Evolutionary conservation across 2,329 filamentous ascomycete genomes (phyloP).

Genomic region (Arachnopeziza araneosa): DNA sequence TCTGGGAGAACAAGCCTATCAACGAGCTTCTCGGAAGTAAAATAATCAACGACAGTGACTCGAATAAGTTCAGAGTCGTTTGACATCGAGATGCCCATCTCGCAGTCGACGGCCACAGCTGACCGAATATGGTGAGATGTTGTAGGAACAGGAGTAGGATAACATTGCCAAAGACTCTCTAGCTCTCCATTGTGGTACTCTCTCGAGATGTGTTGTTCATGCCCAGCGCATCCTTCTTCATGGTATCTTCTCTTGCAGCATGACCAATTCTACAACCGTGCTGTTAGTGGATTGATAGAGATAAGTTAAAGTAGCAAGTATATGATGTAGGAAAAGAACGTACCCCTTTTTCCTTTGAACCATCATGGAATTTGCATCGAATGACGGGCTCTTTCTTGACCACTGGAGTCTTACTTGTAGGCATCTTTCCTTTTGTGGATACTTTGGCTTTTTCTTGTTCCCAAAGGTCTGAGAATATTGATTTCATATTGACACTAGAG

Average conservation of each 20-base stretch:
- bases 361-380: conserved; percentile 5
- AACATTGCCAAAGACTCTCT: conserved; percentile 2
- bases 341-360: neutral
- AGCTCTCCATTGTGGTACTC: conserved; percentile 1
- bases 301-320: neutral
- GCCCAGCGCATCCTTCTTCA: neutral
- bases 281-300: neutral
- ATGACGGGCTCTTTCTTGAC: neutral
- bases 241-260: conserved; percentile 1
- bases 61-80: conserved; percentile 48
- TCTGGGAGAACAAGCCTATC: conserved; percentile 46
- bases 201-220: neutral
- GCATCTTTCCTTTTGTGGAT: neutral
- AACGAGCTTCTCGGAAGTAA: conserved; percentile 42
- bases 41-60: conserved; percentile 46
- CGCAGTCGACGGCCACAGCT: conserved; percentile 46
- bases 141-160: neutral
- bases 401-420: neutral
- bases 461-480: too few species aligned
- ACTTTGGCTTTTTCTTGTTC: neutral
- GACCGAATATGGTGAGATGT: neutral
- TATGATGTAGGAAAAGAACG: neutral
- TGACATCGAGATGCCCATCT: conserved; percentile 44
- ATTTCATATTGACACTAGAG: too few species aligned
- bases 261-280: neutral